A percentile compares a stretch with the other conserved stretches of the same genome.
These are phyloP conservation scores for Fagus crenata DNA, from an alignment of 306 rosid genomes.

Conservation along the genomic window DNA sequence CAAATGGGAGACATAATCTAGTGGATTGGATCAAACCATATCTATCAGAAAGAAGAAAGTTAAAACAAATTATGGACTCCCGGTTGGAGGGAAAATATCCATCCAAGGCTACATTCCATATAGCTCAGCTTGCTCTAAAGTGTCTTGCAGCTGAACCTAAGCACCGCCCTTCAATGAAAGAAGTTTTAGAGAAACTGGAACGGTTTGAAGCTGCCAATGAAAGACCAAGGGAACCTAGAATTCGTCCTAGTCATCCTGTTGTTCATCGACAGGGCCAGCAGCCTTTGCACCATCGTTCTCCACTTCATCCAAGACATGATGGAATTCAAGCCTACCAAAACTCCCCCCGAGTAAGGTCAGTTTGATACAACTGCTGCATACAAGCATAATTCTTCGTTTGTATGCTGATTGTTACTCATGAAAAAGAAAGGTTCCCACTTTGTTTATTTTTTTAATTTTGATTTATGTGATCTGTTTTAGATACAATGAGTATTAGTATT, in stretches of 20 bases:
- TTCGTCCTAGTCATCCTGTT: constrained; percentile 32
- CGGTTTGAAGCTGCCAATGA: constrained; percentile 56
- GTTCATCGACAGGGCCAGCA: constrained; percentile 42
- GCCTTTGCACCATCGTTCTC: constrained; percentile 58
- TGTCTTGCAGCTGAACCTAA: constrained; percentile 81
- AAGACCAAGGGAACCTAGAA: constrained; percentile 46
- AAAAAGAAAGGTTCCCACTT: neutral
- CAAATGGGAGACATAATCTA: constrained; percentile 60
- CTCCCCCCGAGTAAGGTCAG: constrained; percentile 10
- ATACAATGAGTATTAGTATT: neutral
- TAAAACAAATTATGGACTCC: constrained; percentile 73
- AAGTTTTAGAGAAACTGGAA: constrained; percentile 67
- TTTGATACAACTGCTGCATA: neutral
- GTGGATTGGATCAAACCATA: constrained; percentile 81
- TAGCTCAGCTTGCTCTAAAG: constrained; percentile 67
- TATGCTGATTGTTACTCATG: neutral
- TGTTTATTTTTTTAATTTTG: neutral
- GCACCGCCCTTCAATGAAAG: constrained; percentile 82
- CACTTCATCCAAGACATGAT: constrained; percentile 44
- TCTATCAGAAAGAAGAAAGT: constrained; percentile 62
- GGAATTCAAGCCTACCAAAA: constrained; percentile 30
- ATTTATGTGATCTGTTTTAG: neutral
- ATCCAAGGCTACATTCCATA: constrained; percentile 68
- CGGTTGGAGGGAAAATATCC: constrained; percentile 72
- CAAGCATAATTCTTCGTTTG: neutral